A percentile compares a stretch with the other conserved stretches of the same genome.
Conservation (phyloP, 495 filamentous ascomycete species). For the Trichoderma gamsii region DNA sequence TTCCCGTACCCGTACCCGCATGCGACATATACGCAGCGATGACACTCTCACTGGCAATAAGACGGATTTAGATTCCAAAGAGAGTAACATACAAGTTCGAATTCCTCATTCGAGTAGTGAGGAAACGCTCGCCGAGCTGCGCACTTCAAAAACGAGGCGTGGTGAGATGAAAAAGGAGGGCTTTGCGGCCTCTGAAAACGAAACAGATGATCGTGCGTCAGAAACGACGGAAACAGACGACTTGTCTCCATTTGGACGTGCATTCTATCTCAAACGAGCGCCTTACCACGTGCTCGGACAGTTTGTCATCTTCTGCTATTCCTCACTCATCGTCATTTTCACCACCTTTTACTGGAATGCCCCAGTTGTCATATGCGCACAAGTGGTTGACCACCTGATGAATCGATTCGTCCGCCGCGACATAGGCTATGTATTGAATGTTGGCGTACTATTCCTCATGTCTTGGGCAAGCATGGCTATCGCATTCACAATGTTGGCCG, state of each 20-base stretch:
- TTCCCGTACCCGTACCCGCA: not conserved
- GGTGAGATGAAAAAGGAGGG: not conserved
- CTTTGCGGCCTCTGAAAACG: not conserved
- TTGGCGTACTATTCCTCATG: conserved; percentile 21
- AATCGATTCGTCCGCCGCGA: not conserved
- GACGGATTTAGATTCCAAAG: not conserved
- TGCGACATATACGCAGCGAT: conserved; percentile 4
- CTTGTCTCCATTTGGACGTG: conserved; percentile 35
- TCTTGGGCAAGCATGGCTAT: conserved; percentile 26
- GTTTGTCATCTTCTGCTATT: conserved; percentile 37
- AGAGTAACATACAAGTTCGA: not conserved
- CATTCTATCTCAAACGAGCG: conserved; percentile 37
- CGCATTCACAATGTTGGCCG: conserved; percentile 28
- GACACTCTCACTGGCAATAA: not conserved
- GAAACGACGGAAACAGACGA: conserved; percentile 15
- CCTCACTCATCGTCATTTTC: conserved; percentile 28
- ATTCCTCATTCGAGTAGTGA: conserved; percentile 14
- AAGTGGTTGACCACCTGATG: conserved; percentile 21
- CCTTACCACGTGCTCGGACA: conserved; percentile 36
- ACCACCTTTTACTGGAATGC: conserved; percentile 38
- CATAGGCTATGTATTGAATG: not conserved
- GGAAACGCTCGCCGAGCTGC: conserved; percentile 11
- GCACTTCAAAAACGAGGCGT: not conserved
- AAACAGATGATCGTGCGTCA: not conserved
- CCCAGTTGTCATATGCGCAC: conserved; percentile 20